Conservation (phyloP, 345 rosid genomes). For the Murraya koenigii region DNA sequence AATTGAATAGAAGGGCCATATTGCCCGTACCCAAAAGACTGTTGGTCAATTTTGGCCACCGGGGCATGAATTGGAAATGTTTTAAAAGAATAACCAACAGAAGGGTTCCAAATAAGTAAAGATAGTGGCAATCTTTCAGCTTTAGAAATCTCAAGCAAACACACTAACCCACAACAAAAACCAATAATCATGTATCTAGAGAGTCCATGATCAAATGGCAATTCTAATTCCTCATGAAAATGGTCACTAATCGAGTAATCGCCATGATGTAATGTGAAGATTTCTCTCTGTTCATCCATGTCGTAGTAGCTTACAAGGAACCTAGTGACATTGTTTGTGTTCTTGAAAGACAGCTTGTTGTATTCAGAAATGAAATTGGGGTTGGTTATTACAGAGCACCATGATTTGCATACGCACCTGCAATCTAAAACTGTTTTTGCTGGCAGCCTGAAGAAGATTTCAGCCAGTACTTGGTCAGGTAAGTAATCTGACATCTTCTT, state of each 20-base stretch:
- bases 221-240: no score
- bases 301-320: neutral
- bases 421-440: neutral
- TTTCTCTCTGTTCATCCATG: neutral
- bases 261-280: neutral
- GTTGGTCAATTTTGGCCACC: neutral
- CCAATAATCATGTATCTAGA: neutral
- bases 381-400: neutral
- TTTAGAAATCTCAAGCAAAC: neutral
- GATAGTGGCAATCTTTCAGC: neutral
- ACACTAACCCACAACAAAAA: constrained; percentile 1
- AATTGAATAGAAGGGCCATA: neutral
- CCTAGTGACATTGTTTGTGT: no score
- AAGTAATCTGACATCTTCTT: constrained; percentile 7
- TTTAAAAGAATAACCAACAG: neutral
- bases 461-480: neutral
- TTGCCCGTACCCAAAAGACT: neutral
- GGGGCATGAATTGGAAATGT: neutral
- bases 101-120: constrained; percentile 8
- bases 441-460: neutral
- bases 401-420: constrained; percentile 11
- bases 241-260: neutral
- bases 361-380: neutral
- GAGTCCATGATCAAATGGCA: neutral
- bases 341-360: neutral